These are phyloP conservation scores for Fraxinus xanthoxyloides DNA, from an alignment of 305 asterid species.

Conservation along the genomic window DNA sequence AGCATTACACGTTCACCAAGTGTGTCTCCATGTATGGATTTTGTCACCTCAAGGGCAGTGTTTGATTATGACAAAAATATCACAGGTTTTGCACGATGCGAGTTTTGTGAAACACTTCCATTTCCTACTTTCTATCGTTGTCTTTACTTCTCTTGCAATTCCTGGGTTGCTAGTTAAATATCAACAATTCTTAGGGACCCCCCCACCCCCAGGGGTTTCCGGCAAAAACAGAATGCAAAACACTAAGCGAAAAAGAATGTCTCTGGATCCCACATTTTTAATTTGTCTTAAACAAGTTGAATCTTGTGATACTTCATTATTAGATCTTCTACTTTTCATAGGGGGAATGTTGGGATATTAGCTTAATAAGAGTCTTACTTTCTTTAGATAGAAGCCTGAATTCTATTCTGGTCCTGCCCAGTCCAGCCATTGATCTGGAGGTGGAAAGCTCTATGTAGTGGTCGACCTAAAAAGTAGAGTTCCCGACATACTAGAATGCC, in stretches of 20 bases:
- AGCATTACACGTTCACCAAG: background rate
- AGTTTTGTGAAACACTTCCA: background rate
- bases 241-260: background rate
- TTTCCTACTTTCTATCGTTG: background rate
- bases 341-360: background rate
- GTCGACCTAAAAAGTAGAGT: background rate
- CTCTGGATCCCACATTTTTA: background rate
- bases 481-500: background rate
- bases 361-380: background rate
- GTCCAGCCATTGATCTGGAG: background rate
- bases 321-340: background rate
- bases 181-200: background rate
- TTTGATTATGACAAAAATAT: background rate
- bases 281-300: background rate
- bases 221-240: background rate
- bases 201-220: too few species aligned
- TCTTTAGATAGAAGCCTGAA: background rate
- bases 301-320: background rate
- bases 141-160: background rate
- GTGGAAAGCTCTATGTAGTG: background rate
- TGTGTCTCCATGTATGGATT: background rate
- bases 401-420: background rate
- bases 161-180: background rate
- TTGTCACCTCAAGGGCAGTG: background rate
- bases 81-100: background rate